Evolutionary conservation across 2,329 filamentous ascomycete species (phyloP).

Genomic region (Apiospora pterosperma): DNA sequence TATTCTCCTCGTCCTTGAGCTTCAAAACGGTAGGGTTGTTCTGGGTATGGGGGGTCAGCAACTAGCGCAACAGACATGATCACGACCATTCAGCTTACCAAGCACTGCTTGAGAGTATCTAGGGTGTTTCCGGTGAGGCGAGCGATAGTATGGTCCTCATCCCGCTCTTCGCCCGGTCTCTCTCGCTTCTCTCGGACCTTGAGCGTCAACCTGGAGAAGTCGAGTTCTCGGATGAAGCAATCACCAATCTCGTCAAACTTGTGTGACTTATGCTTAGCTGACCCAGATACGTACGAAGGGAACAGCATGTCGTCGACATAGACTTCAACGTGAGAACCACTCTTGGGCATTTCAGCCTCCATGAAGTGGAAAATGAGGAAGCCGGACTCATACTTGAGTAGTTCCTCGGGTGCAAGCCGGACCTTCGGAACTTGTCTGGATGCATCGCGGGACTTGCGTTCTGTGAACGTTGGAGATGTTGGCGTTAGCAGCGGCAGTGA

Average conservation of each 20-base stretch:
- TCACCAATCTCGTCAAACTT: constrained; percentile 92
- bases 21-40: constrained; percentile 86
- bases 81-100: constrained; percentile 51
- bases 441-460: constrained; percentile 47
- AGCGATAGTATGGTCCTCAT: constrained; percentile 73
- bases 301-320: constrained; percentile 94
- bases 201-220: constrained; percentile 89
- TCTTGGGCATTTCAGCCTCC: constrained; percentile 78
- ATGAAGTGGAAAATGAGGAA: constrained; percentile 92
- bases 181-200: constrained; percentile 80
- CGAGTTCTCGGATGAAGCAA: constrained; percentile 94
- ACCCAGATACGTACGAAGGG: constrained; percentile 80
- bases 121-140: constrained; percentile 82
- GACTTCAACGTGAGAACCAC: constrained; percentile 77
- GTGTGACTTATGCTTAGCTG: constrained; percentile 63
- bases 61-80: constrained; percentile 8
- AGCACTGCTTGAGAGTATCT: constrained; percentile 80
- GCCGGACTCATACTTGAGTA: constrained; percentile 84
- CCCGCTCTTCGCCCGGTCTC: constrained; percentile 60
- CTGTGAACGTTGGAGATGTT: constrained; percentile 28
- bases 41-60: constrained; percentile 37
- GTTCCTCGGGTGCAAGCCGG: constrained; percentile 72
- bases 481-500: constrained; percentile 38
- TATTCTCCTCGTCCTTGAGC: constrained; percentile 75
- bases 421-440: constrained; percentile 68